A percentile compares a stretch with the other conserved stretches of the same genome.
Conservation (phyloP, 306 rosid genomes). For the Neltuma alba region DNA sequence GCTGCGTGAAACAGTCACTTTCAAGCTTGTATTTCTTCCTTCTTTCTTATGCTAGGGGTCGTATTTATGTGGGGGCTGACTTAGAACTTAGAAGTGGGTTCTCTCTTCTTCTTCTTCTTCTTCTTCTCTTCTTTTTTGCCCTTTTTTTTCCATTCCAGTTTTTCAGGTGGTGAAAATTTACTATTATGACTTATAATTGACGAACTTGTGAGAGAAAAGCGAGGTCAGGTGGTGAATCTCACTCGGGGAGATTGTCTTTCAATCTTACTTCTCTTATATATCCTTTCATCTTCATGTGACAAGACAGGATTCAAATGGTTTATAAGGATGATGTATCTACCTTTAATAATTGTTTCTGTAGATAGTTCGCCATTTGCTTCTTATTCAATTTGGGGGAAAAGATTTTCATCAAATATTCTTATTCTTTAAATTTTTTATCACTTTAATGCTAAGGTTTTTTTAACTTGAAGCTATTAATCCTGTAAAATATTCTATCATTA, state of each 20-base stretch:
- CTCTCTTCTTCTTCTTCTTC: too few species aligned
- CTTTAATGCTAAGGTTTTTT: neutral
- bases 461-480: neutral
- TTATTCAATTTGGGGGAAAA: neutral
- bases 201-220: neutral
- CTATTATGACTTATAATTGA: neutral
- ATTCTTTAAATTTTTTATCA: neutral
- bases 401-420: neutral
- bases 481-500: too few species aligned
- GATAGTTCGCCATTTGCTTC: neutral
- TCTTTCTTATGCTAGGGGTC: neutral
- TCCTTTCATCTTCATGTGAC: neutral
- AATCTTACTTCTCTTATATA: neutral
- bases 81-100: neutral
- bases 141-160: slow-evolving; percentile 8
- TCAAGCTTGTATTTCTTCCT: neutral
- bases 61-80: neutral
- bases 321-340: neutral
- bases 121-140: too few species aligned
- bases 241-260: neutral
- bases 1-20: neutral
- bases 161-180: neutral
- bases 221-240: neutral
- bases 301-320: neutral
- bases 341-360: neutral